A percentile compares a stretch with the other conserved stretches of the same genome.
These are phyloP conservation scores for Leishmania amazonensis DNA, from an alignment of 208 protist genomes.

Conservation along the genomic window DNA sequence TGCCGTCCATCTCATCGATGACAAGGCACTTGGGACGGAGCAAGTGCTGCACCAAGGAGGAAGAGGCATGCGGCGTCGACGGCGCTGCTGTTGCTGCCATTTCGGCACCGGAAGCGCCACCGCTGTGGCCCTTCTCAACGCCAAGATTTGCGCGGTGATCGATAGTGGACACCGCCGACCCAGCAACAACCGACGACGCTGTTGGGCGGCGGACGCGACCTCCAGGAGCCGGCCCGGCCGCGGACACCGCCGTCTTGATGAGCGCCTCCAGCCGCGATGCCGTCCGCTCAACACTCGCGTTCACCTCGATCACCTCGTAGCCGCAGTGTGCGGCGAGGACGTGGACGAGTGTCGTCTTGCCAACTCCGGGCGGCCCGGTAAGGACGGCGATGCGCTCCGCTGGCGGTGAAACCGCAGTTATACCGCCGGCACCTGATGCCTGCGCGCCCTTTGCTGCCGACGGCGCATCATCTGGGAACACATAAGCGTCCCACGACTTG, in stretches of 20 bases:
- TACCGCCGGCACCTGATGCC: background rate
- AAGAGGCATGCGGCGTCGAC: constrained; percentile 1
- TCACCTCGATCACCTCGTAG: constrained; percentile 95
- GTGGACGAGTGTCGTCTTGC: constrained; percentile 97
- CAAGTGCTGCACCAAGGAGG: constrained; percentile 61
- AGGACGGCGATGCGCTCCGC: constrained; percentile 82
- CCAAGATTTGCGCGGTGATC: background rate
- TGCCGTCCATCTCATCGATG: constrained; percentile 92
- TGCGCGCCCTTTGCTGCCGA: background rate
- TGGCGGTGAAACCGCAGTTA: constrained; percentile 29
- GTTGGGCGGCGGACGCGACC: constrained; percentile 12
- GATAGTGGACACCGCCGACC: background rate
- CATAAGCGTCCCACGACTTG: constrained; percentile 78
- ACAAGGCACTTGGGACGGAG: constrained; percentile 83
- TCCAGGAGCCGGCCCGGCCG: constrained; percentile 28
- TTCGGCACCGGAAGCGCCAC: background rate
- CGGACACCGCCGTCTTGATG: constrained; percentile 66
- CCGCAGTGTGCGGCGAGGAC: constrained; percentile 93
- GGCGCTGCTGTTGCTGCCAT: background rate
- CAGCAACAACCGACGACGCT: background rate
- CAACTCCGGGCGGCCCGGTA: constrained; percentile 93
- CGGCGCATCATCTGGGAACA: constrained; percentile 41
- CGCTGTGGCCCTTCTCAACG: background rate
- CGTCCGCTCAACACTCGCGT: constrained; percentile 93
- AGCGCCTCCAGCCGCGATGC: constrained; percentile 62